phyloP scores from a whole-genome alignment of 495 filamentous ascomycete species.

The Aspergillus hancockii region DNA sequence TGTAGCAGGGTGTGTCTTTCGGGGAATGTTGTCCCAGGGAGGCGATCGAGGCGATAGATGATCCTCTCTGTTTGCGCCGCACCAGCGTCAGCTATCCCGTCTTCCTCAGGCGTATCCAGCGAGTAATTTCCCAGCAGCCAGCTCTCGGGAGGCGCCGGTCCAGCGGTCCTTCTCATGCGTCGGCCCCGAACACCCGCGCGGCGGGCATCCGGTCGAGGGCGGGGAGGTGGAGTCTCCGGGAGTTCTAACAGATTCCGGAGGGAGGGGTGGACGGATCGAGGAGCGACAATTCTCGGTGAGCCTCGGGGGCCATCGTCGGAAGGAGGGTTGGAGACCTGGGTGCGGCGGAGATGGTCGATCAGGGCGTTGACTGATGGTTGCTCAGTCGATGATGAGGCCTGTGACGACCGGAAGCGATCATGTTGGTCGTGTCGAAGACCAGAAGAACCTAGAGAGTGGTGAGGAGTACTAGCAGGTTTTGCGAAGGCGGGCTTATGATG shows the following conservation, averaged over 20 bases:
- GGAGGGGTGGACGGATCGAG: constrained; percentile 54
- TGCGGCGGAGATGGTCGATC: constrained; percentile 50
- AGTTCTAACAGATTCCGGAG: constrained; percentile 64
- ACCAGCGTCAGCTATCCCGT: constrained; percentile 5
- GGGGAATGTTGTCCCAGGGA: constrained; percentile 49
- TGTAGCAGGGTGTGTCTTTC: constrained; percentile 55
- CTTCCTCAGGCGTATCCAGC: background rate
- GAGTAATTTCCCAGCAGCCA: constrained; percentile 55
- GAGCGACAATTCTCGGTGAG: constrained; percentile 19
- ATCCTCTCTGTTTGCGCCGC: constrained; percentile 13
- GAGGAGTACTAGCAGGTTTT: constrained; percentile 40
- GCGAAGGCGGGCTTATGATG: constrained; percentile 32
- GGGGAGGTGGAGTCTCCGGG: constrained; percentile 68
- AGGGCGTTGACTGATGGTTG: constrained; percentile 48
- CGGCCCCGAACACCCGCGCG: constrained; percentile 38
- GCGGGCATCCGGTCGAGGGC: constrained; percentile 55
- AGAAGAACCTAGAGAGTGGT: constrained; percentile 39
- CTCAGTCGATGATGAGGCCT: constrained; percentile 22
- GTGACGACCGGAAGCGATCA: constrained; percentile 27
- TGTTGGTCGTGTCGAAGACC: constrained; percentile 26
- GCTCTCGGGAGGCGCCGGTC: constrained; percentile 70
- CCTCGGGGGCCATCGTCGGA: constrained; percentile 21
- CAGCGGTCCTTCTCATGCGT: constrained; percentile 55
- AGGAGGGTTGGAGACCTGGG: constrained; percentile 30
- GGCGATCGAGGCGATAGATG: constrained; percentile 38